Base-by-base conservation (phyloP, 108 stramenopile species). In the Cyclotella choctawhatcheeana region DNA sequence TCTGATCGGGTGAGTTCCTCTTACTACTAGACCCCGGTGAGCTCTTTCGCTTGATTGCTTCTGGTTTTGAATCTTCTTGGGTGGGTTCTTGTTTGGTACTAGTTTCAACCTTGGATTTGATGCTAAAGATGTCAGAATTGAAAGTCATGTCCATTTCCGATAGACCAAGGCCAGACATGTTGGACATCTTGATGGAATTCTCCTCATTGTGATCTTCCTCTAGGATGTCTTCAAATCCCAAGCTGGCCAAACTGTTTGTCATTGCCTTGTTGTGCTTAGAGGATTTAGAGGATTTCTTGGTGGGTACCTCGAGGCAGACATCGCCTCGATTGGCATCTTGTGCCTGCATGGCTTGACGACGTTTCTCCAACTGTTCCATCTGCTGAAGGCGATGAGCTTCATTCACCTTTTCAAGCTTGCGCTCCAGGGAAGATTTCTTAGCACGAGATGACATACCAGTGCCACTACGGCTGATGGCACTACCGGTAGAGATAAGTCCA, bases 371-470 rank as follows among this genome's bases (percentile, higher is more conserved):
- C 30, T 80, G 51, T 27, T 68, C 69, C 60, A 44, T 32, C 52
- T 80, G 60, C 40, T 64, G 79, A 22, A 54, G 71, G 24, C 60
- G 71, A 44, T 80, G 67, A 27, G 32, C 60, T 51, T 69, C 60
- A n/a, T 80, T 80, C 34, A 69, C 67, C 44, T 73, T 73, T 44
- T 80, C 79, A 31, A 73, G 33, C 59, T 80, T 73, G 17, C 79
- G 79, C 50, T 80, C 79, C 67, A 80, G 48, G 22, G 66, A 33
- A 0, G 66, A 68, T 61, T 56, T 69, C 32, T 61, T 61, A n/a
- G 34, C 52, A 18, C 71, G 43, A 34, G 59, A 27, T n/a, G n/a
- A n/a, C 70, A 44, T 60, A 18, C 58, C n/a, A 21, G 45, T 18
- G 31, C 69, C 44, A 37, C 66, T 59, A 22, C 58, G 45, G 27